Conservation (phyloP, 257 asterid genomes). For the Ophiorrhiza pumila region DNA sequence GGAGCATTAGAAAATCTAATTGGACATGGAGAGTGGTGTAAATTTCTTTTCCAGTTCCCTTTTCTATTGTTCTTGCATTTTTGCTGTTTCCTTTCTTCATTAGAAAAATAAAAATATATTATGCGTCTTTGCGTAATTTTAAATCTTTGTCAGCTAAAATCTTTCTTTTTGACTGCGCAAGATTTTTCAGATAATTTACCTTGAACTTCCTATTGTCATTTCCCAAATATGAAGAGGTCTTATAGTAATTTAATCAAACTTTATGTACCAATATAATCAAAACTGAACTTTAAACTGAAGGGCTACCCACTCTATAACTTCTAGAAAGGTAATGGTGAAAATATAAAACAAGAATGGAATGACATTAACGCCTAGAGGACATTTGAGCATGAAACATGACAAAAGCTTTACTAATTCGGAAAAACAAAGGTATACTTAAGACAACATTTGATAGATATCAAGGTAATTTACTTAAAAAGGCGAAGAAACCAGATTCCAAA, state of each 20-base stretch:
- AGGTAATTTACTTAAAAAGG: not conserved
- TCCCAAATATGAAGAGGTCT: not conserved
- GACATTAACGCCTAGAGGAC: not conserved
- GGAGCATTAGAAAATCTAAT: too few relatives aligned
- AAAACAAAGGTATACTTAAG: not conserved
- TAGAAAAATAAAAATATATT: too few relatives aligned
- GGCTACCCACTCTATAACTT: not conserved
- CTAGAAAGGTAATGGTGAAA: not conserved
- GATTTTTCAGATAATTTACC: too few relatives aligned
- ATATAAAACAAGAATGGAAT: too few relatives aligned
- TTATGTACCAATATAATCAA: too few relatives aligned
- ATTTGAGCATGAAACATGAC: not conserved
- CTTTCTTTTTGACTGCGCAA: too few relatives aligned
- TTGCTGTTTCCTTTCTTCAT: not conserved
- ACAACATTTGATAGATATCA: not conserved
- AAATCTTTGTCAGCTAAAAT: not conserved
- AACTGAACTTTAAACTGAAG: not conserved
- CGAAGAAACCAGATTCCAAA: not conserved
- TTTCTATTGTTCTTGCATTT: too few relatives aligned
- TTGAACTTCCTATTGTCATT: too few relatives aligned
- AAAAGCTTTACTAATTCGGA: not conserved
- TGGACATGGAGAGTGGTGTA: not conserved
- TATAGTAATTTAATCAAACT: not conserved
- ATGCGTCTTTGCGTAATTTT: not conserved
- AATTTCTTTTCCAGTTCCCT: not conserved